phyloP scores from a whole-genome alignment of 2,329 filamentous ascomycete genomes.

The Claviceps spartinae region DNA sequence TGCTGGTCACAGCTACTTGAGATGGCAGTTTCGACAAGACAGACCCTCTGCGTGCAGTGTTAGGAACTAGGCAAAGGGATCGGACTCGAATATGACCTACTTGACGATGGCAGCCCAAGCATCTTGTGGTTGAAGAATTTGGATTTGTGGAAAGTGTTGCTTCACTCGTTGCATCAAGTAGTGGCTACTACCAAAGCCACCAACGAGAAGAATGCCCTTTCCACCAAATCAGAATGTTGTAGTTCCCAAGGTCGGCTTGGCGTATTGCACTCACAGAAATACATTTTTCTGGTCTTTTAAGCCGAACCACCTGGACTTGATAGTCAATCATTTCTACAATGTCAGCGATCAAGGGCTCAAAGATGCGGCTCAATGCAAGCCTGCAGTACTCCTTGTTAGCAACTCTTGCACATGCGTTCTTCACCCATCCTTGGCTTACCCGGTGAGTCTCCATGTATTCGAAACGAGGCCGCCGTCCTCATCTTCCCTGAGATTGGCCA shows the following conservation, averaged over 20 bases:
- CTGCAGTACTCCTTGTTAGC: background rate
- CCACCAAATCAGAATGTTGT: background rate
- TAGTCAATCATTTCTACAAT: conserved; percentile 9
- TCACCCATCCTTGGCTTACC: conserved; percentile 1
- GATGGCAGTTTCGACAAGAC: conserved; percentile 1
- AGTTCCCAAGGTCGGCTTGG: background rate
- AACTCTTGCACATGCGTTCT: no score
- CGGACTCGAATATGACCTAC: background rate
- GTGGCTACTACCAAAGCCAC: conserved; percentile 4
- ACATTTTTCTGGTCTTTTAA: background rate
- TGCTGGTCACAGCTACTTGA: background rate
- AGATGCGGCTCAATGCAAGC: conserved; percentile 5
- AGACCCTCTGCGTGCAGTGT: background rate
- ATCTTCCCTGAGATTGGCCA: conserved; percentile 10
- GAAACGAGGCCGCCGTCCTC: conserved; percentile 3
- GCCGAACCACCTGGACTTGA: conserved; percentile 7
- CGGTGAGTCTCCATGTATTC: conserved; percentile 11
- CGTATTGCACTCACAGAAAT: background rate
- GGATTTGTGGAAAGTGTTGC: background rate
- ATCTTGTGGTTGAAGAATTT: conserved; percentile 2
- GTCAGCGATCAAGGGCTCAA: conserved; percentile 11
- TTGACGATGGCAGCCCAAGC: conserved; percentile 6
- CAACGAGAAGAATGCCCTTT: conserved; percentile 4
- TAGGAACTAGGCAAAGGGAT: background rate
- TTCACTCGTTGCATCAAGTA: background rate